Evolutionary conservation across 1,139 yeast species (phyloP), one percentile per base, ranked within the genome.

Genomic region (Suhomyces coccinellae): DNA sequence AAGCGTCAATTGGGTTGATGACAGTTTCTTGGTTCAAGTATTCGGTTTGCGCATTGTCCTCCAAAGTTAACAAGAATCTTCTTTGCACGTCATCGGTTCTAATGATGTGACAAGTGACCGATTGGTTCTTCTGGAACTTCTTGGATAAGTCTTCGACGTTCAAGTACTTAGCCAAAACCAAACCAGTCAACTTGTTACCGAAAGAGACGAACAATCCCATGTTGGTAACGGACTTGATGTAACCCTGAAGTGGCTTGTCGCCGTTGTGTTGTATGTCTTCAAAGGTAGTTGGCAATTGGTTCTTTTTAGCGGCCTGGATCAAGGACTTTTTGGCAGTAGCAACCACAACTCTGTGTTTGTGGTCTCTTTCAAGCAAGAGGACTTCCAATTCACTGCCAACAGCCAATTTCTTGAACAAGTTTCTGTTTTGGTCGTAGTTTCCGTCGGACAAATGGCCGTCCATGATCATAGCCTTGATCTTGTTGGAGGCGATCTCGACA

Each of bases 151-250:
- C 84, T 26, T 78, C 80, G 37, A 74, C 75, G 33, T 74, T 73
- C 14, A 91, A 85, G 57, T 85, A 84, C 59, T 85, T 83, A 47
- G 93, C 89, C 53, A 87, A 77, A 3, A 89, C 87, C 54, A 93
- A 75, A 39, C 97, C 98, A 28, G 90, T 87, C 53, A 91, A 77
- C 44, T 78, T 80, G 52, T 87, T 87, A 49, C 85, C 90, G 65
- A 93, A 93, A 0, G 86, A 80, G 46, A 93, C 86, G 62, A 93
- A 91, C 26, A 89, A 74, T 53, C 98, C 98, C 61, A 77, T 75
- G 44, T 75, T 79, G 16, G 95, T 86, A 26, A 88, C 83, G 24
- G 90, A 83, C 56, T 82, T 86, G 42, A 93, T 79, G 60, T 75
- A 91, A 35, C 98, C 99, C 50, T 80, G 74, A 43, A 87, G 63